Percentiles rank a stretch among this genome's conserved stretches.
Conservation (phyloP, 768 basidiomycete species). For the Phylloporus arenicola region DNA sequence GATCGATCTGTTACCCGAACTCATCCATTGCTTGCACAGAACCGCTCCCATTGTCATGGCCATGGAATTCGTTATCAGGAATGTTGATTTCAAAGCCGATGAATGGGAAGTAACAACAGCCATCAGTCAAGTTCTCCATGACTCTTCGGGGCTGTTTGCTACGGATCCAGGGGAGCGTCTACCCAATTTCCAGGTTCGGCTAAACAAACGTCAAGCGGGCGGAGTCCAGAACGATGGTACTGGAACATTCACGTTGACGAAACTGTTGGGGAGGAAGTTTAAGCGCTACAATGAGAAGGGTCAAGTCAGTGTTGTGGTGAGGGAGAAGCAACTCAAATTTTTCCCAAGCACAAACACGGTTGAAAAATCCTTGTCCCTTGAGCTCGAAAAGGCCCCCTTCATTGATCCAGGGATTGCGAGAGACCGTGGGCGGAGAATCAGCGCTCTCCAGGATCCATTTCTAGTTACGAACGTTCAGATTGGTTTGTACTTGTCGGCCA, state of each 20-base stretch:
- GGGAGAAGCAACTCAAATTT: slow-evolving; percentile 36
- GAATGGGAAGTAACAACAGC: slow-evolving; percentile 53
- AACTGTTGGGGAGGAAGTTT: slow-evolving; percentile 40
- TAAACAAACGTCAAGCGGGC: slow-evolving; percentile 46
- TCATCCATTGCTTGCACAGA: not conserved
- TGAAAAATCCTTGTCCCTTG: slow-evolving; percentile 20
- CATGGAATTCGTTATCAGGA: slow-evolving; percentile 38
- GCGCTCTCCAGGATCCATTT: slow-evolving; percentile 41
- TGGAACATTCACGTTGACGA: slow-evolving; percentile 32
- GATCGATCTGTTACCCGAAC: not conserved
- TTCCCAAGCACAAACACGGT: slow-evolving; percentile 5
- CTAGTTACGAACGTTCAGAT: slow-evolving; percentile 64
- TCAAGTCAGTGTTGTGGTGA: slow-evolving; percentile 37
- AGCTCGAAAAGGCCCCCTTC: slow-evolving; percentile 51
- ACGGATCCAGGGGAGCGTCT: slow-evolving; percentile 12
- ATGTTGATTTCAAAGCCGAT: slow-evolving; percentile 36
- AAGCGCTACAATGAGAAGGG: slow-evolving; percentile 36
- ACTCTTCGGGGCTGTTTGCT: slow-evolving; percentile 26
- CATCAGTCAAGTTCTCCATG: slow-evolving; percentile 51
- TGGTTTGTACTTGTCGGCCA: slow-evolving; percentile 37
- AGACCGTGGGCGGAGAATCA: slow-evolving; percentile 41
- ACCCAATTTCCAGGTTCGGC: slow-evolving; percentile 57
- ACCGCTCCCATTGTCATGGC: not conserved
- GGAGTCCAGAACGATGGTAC: slow-evolving; percentile 55
- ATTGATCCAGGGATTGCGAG: slow-evolving; percentile 50